Evolutionary conservation across 1,284 basidiomycete genomes (phyloP).

Genomic region (Ustilago trichophora): DNA sequence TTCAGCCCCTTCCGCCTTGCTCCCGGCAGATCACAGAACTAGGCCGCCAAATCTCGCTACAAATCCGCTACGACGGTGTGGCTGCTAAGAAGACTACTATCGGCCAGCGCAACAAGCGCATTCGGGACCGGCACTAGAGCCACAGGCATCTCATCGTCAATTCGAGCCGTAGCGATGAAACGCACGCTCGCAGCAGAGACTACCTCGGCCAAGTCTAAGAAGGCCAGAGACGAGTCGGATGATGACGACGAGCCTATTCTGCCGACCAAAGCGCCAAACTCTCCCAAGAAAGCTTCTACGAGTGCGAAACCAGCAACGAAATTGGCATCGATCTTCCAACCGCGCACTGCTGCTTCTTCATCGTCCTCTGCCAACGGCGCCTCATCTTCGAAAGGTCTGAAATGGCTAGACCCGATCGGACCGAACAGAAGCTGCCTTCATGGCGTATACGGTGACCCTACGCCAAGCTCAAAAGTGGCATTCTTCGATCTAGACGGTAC

Average conservation of each 20-base stretch:
- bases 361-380: not conserved
- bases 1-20: no score
- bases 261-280: slow-evolving; percentile 2
- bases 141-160: not conserved
- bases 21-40: no score
- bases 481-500: slow-evolving; percentile 59
- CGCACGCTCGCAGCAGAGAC: slow-evolving; percentile 6
- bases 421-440: slow-evolving; percentile 31
- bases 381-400: slow-evolving; percentile 6
- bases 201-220: not conserved
- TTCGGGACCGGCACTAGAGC: not conserved
- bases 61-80: slow-evolving; percentile 13
- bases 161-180: slow-evolving; percentile 12
- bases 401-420: slow-evolving; percentile 39
- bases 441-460: slow-evolving; percentile 29
- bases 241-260: slow-evolving; percentile 8
- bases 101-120: slow-evolving; percentile 8
- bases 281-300: not conserved
- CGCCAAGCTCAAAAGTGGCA: slow-evolving; percentile 33
- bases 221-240: slow-evolving; percentile 9
- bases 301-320: slow-evolving; percentile 8
- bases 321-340: slow-evolving; percentile 43
- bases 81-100: not conserved
- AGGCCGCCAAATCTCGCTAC: not conserved
- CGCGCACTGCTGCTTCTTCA: not conserved